Base-by-base conservation (phyloP, 768 basidiomycete genomes). In the Tricholoma matsutake region DNA sequence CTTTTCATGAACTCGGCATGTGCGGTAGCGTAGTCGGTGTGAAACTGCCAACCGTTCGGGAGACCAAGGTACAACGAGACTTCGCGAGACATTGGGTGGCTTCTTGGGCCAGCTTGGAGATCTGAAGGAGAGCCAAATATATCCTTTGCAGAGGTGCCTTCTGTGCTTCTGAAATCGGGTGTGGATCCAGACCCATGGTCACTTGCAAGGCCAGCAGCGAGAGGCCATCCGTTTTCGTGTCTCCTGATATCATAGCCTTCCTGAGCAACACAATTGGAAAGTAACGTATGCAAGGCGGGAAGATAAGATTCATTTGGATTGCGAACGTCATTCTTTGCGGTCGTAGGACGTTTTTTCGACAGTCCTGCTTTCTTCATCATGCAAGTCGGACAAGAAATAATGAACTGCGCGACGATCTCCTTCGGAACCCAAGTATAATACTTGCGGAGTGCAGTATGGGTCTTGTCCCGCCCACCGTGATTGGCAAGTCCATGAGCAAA, bases 381-480 rank as follows among this genome's bases (percentile, higher is more conserved):
- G 66, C 92, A 94, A 7, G 89, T 89, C 13, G 91, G 92, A 67
- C 92, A 94, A 25, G 81, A 81, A 72, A 85, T 86, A 73, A 93
- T 86, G 68, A 92, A 94, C 61, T 83, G 83, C 16, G 88, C 84
- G 51, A 92, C 83, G 43, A 94, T 85, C 67, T 91, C 88, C 73
- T 93, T 94, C 14, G 92, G 92, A 28, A 94, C 83, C 86, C 88
- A 93, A 8, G 89, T 87, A 71, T 92, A 94, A 66, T 83, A 82
- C 61, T 83, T 76, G 53, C 88, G 79, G 39, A 93, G 81, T 59
- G 85, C 77, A 2, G 81, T 78, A 59, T 83, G 84, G 0, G 92
- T 94, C 77, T 85, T 89, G 73, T 94, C 92, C 20, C 91, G 84
- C 28, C 91, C 92, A 13, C 86, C 89, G 67, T 94, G 92, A 9